Evolutionary conservation across 176 grass and related monocot genomes (phyloP).

Genomic region (Oryza coarctata): DNA sequence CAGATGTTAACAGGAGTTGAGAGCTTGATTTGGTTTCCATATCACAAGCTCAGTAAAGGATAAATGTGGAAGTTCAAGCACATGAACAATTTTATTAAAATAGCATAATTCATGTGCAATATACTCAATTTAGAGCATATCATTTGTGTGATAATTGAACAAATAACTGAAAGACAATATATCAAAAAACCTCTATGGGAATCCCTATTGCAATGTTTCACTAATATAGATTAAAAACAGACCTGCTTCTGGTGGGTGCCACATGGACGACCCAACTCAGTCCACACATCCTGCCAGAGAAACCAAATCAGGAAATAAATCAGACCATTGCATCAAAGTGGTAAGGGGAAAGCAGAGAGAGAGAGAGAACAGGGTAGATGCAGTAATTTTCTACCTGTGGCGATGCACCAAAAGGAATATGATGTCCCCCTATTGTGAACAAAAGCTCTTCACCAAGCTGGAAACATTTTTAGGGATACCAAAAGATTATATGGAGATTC

Average conservation of each 20-base stretch:
- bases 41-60: neutral
- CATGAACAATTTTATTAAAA: constrained; percentile 6
- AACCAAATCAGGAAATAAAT: constrained; percentile 26
- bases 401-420: constrained; percentile 93
- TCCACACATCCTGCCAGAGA: constrained; percentile 83
- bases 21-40: neutral
- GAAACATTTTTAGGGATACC: constrained; percentile 12
- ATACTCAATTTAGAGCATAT: neutral
- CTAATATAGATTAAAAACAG: neutral
- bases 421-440: constrained; percentile 86
- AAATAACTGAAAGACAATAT: constrained; percentile 7
- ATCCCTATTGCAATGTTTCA: neutral
- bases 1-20: neutral
- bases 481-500: constrained; percentile 3
- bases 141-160: constrained; percentile 2
- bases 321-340: neutral
- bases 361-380: neutral
- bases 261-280: constrained; percentile 84
- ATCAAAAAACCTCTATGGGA: constrained; percentile 21
- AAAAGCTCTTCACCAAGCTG: constrained; percentile 94
- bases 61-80: constrained; percentile 7
- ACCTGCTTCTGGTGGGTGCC: constrained; percentile 98
- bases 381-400: constrained; percentile 56
- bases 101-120: neutral
- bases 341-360: neutral